Evolutionary conservation across 2,329 filamentous ascomycete genomes (phyloP).

Genomic region (Hypoxylon sp.): DNA sequence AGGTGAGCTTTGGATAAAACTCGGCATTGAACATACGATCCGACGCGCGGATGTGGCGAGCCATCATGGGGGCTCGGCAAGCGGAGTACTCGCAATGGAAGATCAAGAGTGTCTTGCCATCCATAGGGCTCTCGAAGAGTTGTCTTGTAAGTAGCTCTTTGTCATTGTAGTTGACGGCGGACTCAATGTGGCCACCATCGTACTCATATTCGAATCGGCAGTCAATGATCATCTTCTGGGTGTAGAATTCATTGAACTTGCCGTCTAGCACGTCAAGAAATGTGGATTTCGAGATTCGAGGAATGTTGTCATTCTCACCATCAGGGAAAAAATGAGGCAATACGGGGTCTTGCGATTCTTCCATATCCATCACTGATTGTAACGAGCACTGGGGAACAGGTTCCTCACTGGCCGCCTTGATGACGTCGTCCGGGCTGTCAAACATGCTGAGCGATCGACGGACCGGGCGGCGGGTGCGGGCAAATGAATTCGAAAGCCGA

Average conservation of each 20-base stretch:
- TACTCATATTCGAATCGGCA: constrained; percentile 99
- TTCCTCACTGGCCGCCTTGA: constrained; percentile 81
- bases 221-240: constrained; percentile 90
- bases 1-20: constrained; percentile 89
- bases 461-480: constrained; percentile 88
- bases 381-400: constrained; percentile 69
- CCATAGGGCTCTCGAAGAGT: constrained; percentile 79
- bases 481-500: constrained; percentile 79
- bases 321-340: constrained; percentile 89
- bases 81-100: constrained; percentile 99
- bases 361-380: constrained; percentile 86
- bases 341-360: constrained; percentile 79
- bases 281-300: constrained; percentile 86
- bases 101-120: constrained; percentile 83
- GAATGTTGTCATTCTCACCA: constrained; percentile 86
- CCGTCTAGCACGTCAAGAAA: constrained; percentile 91
- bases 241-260: constrained; percentile 81
- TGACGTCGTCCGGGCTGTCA: constrained; percentile 88
- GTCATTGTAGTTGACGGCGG: constrained; percentile 96
- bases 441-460: constrained; percentile 98
- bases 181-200: constrained; percentile 93
- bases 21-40: constrained; percentile 90
- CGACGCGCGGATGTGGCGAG: constrained; percentile 89
- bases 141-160: constrained; percentile 87
- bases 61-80: constrained; percentile 96